phyloP scores from a whole-genome alignment of 345 rosid genomes.

The Brassica napus region Da-Ae NC_063438.1:2352001-2352500 shows the following conservation, averaged over 20 bases:
- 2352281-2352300: background rate
- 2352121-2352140: conserved; percentile 13
- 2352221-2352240: conserved; percentile 39
- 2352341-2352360: conserved; percentile 1
- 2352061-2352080: background rate
- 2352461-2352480: background rate
- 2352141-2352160: background rate
- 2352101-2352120: background rate
- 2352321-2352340: background rate
- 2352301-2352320: background rate
- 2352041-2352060: background rate
- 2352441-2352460: background rate
- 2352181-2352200: conserved; percentile 32
- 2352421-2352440: conserved; percentile 12
- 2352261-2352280: conserved; percentile 13
- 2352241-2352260: conserved; percentile 23
- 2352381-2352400: background rate
- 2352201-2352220: conserved; percentile 29
- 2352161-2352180: conserved; percentile 31
- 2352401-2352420: conserved; percentile 1
- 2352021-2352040: background rate
- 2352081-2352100: background rate
- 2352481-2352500: background rate
- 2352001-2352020: no score
- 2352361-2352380: background rate